Base-by-base conservation (phyloP, 2,329 filamentous ascomycete species). In the Cyclaneusma minus region DNA sequence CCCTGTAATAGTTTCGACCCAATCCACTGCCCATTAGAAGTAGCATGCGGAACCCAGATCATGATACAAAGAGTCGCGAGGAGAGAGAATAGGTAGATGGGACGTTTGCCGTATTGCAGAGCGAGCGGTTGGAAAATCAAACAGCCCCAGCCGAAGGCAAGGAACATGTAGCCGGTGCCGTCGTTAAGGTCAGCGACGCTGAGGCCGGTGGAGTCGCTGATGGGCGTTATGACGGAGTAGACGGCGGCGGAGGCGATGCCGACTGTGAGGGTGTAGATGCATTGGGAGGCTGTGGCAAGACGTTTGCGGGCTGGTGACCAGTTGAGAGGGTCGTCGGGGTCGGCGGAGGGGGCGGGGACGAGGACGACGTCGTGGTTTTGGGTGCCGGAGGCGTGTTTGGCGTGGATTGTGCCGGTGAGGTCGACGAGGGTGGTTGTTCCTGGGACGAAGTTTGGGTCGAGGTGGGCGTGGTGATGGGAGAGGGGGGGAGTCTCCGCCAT, bases 91-190 rank as follows among this genome's bases (percentile, higher is more conserved):
- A 63, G 38, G 28, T 61, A 64, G 3, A 58, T 51, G 1, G 50
- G 47, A 4, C 60, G 49, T 26, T 60, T 56, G n/a, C 63, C 63
- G 32, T 60, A 64, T 24, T 57, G 55, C 11, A 65, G 40, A 0
- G 62, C 62, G 16, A 67, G 38, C 3, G 63, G 60, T 35, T 66
- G 62, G 55, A 57, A 64, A 21, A 67, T 45, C 3, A 66, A 40
- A 34, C 55, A 54, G 0, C 58, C 60, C 59, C 58, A 64, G 3
- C 60, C 59, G 12, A 60, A 50, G n/a, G 56, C 49, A 16, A 65
- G 39, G 35, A 65, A 64, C 58, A 63, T 61, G 26, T 58, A 54
- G 3, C 62, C 62, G 8, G 55, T 64, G 6, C 61, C 62, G 25
- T 54, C 48, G 31, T 61, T 60, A 11, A 65, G 40, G 18, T 56